Base-by-base conservation (phyloP, 371 early-diverging fungal species). In the Mucor saturninus region DNA sequence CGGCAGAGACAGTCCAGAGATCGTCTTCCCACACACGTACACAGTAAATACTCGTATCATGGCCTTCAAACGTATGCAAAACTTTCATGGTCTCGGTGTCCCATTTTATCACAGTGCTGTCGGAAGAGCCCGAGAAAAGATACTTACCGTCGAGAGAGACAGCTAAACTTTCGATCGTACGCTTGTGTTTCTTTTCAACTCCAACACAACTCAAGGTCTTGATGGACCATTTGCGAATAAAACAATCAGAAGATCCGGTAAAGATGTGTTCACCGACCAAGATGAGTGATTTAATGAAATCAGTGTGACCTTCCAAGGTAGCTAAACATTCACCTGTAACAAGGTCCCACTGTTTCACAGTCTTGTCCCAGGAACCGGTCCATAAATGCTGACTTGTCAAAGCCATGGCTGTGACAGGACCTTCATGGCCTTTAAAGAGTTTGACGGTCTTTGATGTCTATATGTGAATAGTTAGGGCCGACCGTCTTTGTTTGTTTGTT, bases 361-460 rank as follows among this genome's bases (percentile, higher is more conserved):
- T 85, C 72, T 93, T 91, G 68, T 93, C 93, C 93, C 93, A 93
- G 2, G 91, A 91, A 49, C 93, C 91, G 2, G 93, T 93, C 63
- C 92, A 71, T 28, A 88, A 74, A 7, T 62, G 60, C 26, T 73
- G 54, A 14, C 82, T 68, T 42, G 84, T 81, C 14, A 83, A 65
- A 0, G 78, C 85, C 2, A 92, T 52, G 37, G 81, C 81, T 6
- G 94, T 94, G 35, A 93, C 93, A 14, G 95, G 95, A 5, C 94
- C 95, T 11, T 74, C 62, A 67, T 95, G 95, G 13, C 94, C 95
- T 54, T 84, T 85, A 67, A 84, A 94, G 1, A 83, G 15, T 56
- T 78, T 82, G 26, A 80, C 70, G 5, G 82, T 62, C 46, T 87
- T 90, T 3, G 89, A 86, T 6, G 88, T 86, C 92, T 90, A 42